Evolutionary conservation across 2,329 filamentous ascomycete genomes (phyloP).

Genomic region (Clarireedia paspali): DNA sequence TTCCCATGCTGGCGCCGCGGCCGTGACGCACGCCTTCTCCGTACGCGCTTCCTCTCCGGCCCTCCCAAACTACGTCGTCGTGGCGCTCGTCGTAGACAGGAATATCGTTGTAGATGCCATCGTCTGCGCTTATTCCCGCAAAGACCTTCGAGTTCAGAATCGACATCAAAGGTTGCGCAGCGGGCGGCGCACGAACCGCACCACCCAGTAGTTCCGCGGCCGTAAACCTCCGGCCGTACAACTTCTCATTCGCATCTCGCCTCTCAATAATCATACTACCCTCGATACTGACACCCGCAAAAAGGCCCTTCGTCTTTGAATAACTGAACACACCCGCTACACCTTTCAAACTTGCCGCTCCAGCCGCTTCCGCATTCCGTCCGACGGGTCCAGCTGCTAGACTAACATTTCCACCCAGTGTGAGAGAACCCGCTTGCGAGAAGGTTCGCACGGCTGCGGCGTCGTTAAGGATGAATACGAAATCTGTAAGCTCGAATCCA

Average conservation of each 20-base stretch:
- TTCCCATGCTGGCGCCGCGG: conserved; percentile 33
- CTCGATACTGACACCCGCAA: conserved; percentile 91
- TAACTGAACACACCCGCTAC: conserved; percentile 94
- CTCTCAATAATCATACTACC: conserved; percentile 90
- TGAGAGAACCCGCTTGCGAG: conserved; percentile 83
- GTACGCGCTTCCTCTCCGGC: conserved; percentile 59
- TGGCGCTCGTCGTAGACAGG: conserved; percentile 80
- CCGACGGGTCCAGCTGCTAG: conserved; percentile 91
- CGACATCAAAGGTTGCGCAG: conserved; percentile 75
- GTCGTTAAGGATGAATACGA: conserved; percentile 98
- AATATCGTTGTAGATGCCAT: conserved; percentile 85
- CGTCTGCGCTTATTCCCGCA: conserved; percentile 52
- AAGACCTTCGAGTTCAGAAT: conserved; percentile 83
- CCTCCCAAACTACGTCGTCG: conserved; percentile 81
- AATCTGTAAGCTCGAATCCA: conserved; percentile 82
- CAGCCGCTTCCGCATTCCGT: conserved; percentile 90
- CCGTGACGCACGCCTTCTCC: conserved; percentile 56
- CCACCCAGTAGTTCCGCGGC: conserved; percentile 78
- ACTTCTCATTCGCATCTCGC: conserved; percentile 92
- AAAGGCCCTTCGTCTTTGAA: conserved; percentile 95
- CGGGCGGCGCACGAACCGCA: conserved; percentile 66
- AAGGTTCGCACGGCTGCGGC: conserved; percentile 83
- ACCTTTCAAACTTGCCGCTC: conserved; percentile 81
- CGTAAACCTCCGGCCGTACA: conserved; percentile 78
- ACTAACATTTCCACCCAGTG: conserved; percentile 91